Conservation (phyloP, 495 filamentous ascomycete genomes). For the Penicillium ucsense region DNA sequence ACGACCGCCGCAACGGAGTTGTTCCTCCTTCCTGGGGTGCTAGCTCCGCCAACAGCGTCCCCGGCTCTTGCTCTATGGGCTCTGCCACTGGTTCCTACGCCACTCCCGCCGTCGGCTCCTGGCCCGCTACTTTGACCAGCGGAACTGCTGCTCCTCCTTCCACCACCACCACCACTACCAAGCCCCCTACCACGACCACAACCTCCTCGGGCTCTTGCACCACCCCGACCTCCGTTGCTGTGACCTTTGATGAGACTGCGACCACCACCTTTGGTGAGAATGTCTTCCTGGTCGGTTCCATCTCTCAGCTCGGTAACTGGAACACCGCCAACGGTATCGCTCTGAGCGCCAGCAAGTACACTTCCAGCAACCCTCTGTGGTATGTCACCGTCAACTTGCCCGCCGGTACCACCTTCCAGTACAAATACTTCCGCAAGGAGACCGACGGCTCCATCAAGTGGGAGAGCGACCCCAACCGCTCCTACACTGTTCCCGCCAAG, state of each 20-base stretch:
- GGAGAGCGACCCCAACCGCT: slow-evolving; percentile 57
- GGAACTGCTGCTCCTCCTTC: slow-evolving; percentile 12
- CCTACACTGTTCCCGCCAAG: slow-evolving; percentile 41
- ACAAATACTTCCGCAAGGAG: slow-evolving; percentile 58
- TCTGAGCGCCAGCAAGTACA: slow-evolving; percentile 46
- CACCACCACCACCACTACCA: slow-evolving; percentile 15
- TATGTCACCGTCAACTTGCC: slow-evolving; percentile 39
- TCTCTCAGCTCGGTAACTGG: slow-evolving; percentile 48
- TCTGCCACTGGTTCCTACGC: slow-evolving; percentile 51
- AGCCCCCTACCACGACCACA: slow-evolving; percentile 16
- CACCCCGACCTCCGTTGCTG: slow-evolving; percentile 36
- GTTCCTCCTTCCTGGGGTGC: slow-evolving; percentile 50
- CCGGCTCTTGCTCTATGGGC: slow-evolving; percentile 41
- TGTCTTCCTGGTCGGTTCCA: slow-evolving; percentile 48
- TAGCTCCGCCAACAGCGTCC: slow-evolving; percentile 40
- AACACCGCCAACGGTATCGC: slow-evolving; percentile 37
- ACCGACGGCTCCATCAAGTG: slow-evolving; percentile 45
- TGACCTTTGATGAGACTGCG: slow-evolving; percentile 50
- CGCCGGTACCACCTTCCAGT: slow-evolving; percentile 46
- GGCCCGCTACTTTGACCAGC: slow-evolving; percentile 45
- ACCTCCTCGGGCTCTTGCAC: slow-evolving; percentile 30
- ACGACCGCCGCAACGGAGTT: slow-evolving; percentile 36
- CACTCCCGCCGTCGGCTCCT: slow-evolving; percentile 41
- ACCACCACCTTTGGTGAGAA: slow-evolving; percentile 48
- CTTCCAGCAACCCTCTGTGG: slow-evolving; percentile 48